Conservation (phyloP, 1,284 basidiomycete species). For the Microbotryum silenes-acaulis region DNA sequence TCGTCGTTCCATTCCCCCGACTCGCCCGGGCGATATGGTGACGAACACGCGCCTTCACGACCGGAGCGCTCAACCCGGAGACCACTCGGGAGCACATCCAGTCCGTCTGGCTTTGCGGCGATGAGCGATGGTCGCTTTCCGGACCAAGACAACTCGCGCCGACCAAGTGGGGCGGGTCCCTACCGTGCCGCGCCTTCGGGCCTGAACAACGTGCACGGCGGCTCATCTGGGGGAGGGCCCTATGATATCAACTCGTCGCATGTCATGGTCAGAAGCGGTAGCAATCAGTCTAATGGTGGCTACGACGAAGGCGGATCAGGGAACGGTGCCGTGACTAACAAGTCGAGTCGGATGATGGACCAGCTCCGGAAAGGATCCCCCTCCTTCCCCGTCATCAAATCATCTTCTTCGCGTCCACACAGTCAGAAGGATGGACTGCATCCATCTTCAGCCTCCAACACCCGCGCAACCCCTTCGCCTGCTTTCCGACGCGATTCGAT, state of each 20-base stretch:
- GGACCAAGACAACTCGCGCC: not conserved
- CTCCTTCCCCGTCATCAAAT: not conserved
- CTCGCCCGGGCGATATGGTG: too few species aligned
- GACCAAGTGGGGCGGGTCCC: too few species aligned
- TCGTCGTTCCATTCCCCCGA: not conserved
- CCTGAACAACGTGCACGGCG: too few species aligned
- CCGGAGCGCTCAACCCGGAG: conserved; percentile 13
- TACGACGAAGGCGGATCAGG: too few species aligned
- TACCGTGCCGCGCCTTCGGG: too few species aligned
- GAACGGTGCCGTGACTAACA: not conserved
- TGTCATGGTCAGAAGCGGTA: too few species aligned
- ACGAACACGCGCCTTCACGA: not conserved
- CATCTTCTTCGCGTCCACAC: not conserved
- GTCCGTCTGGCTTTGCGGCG: conserved; percentile 6
- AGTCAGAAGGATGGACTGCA: not conserved
- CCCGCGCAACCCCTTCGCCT: not conserved
- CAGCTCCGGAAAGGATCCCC: conserved; percentile 1
- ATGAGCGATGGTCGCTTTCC: conserved; percentile 10
- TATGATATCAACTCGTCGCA: too few species aligned
- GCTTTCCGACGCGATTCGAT: conserved; percentile 1
- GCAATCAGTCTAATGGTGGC: too few species aligned
- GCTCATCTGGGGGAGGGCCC: too few species aligned
- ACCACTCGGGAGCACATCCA: conserved; percentile 8
- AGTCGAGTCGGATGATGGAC: conserved; percentile 4
- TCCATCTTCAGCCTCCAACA: not conserved